phyloP scores from a whole-genome alignment of 2,329 filamentous ascomycete genomes.

The Phialocephala sp. region DNA sequence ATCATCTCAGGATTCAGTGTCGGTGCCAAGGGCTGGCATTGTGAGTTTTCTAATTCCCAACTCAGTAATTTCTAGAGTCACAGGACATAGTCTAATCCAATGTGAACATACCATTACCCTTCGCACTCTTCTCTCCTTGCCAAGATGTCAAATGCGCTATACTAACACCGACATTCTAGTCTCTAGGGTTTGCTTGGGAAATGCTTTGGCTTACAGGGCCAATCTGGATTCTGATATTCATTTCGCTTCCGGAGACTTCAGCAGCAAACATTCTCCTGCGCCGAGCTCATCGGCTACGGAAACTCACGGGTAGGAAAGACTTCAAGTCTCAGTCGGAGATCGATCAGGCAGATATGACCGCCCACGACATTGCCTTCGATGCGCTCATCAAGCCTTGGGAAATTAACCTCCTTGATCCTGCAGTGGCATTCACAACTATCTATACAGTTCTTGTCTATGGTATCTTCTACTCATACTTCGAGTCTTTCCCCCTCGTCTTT shows the following conservation, averaged over 20 bases:
- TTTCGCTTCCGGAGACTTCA: slow-evolving; percentile 67
- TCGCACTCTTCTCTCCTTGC: no score
- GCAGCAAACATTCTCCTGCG: slow-evolving; percentile 61
- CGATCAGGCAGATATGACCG: slow-evolving; percentile 56
- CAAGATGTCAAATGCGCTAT: no score
- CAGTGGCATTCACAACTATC: slow-evolving; percentile 62
- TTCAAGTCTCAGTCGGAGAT: slow-evolving; percentile 68
- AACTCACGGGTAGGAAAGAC: slow-evolving; percentile 55
- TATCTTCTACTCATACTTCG: slow-evolving; percentile 66
- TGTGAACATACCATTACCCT: no score
- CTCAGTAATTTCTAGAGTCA: no score
- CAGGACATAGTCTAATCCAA: no score
- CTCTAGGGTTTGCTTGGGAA: slow-evolving; percentile 49
- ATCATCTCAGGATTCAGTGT: slow-evolving; percentile 63
- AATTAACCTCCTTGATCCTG: slow-evolving; percentile 63
- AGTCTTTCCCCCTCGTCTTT: slow-evolving; percentile 67
- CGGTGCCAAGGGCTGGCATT: slow-evolving; percentile 60
- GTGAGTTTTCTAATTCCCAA: slow-evolving; percentile 50
- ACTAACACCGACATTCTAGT: no score
- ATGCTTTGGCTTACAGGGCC: slow-evolving; percentile 64
- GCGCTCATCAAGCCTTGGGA: slow-evolving; percentile 63
- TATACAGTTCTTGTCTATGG: slow-evolving; percentile 65
- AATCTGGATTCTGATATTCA: slow-evolving; percentile 60
- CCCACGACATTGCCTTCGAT: slow-evolving; percentile 52
- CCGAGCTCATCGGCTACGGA: slow-evolving; percentile 63